Conservation (phyloP, 1,284 basidiomycete species). For the Cutaneotrichosporon cutaneum region DNA sequence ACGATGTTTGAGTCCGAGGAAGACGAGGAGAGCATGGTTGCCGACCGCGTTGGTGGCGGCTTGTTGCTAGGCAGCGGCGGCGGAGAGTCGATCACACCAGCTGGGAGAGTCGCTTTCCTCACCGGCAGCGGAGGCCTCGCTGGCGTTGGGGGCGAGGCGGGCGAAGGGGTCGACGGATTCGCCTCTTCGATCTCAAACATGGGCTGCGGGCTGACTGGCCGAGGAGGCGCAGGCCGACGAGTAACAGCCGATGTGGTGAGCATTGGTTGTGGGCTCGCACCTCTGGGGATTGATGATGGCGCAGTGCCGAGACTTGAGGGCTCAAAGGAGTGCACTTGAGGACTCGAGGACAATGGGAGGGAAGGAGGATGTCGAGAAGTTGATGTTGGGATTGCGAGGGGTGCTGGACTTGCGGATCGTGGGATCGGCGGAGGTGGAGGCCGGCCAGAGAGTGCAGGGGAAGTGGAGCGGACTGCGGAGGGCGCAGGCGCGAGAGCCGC, state of each 20-base stretch:
- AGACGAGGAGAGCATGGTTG: neutral
- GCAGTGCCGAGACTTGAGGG: neutral
- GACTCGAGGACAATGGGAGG: neutral
- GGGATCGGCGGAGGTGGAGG: conserved; percentile 12
- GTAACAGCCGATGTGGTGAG: neutral
- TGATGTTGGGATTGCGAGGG: neutral
- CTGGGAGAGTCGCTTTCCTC: conserved; percentile 10
- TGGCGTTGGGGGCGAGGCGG: neutral
- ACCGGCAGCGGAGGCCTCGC: conserved; percentile 17
- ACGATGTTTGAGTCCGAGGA: neutral
- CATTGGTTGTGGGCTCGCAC: neutral
- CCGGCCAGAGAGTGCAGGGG: neutral
- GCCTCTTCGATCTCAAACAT: neutral
- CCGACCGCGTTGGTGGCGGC: neutral
- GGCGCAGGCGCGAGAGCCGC: conserved; percentile 6
- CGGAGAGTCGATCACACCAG: neutral
- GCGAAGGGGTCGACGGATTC: neutral
- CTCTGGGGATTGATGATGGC: neutral
- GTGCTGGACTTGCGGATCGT: neutral
- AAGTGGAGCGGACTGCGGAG: neutral
- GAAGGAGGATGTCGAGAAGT: neutral
- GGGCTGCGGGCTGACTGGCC: neutral
- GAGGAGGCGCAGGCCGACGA: conserved; percentile 3
- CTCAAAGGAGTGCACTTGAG: neutral
- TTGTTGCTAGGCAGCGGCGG: conserved; percentile 16